These are phyloP conservation scores for Mucuna pruriens DNA, from an alignment of 306 rosid species.

Conservation along the genomic window DNA sequence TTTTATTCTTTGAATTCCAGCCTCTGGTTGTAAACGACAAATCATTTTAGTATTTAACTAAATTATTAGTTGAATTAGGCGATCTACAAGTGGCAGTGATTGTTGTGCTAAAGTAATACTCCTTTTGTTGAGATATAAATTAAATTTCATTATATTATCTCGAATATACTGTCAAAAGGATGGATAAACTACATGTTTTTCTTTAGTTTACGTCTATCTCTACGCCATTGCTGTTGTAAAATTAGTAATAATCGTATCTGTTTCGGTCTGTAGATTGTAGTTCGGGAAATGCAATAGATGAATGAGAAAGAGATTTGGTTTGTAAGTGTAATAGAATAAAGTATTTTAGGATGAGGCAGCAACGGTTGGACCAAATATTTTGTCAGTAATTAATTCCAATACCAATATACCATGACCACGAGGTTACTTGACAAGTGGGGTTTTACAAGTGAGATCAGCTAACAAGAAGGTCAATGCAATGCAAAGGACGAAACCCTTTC, in stretches of 20 bases:
- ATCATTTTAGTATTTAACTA: conserved; percentile 37
- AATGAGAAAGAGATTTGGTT: neutral
- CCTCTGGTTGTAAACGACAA: conserved; percentile 37
- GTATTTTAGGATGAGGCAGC: no score
- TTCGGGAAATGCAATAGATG: neutral
- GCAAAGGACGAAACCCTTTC: no score
- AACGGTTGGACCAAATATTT: no score
- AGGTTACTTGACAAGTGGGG: no score
- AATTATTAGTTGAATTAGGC: conserved; percentile 35
- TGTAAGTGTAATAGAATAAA: no score
- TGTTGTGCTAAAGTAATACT: conserved; percentile 34
- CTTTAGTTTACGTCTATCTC: neutral
- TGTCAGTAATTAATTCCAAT: no score
- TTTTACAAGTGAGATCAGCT: no score
- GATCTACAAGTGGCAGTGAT: conserved; percentile 25
- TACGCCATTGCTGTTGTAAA: neutral
- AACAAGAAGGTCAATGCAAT: no score
- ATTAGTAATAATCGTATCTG: neutral
- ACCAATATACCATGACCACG: no score
- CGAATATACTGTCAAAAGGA: conserved; percentile 2
- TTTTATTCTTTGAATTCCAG: conserved; percentile 45
- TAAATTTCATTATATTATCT: conserved; percentile 28
- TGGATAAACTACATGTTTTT: neutral
- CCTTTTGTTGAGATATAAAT: conserved; percentile 34
- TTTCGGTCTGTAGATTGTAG: neutral